Conservation (phyloP, 805 yeast genomes). For the Kluyveromyces dobzhanskii region DNA sequence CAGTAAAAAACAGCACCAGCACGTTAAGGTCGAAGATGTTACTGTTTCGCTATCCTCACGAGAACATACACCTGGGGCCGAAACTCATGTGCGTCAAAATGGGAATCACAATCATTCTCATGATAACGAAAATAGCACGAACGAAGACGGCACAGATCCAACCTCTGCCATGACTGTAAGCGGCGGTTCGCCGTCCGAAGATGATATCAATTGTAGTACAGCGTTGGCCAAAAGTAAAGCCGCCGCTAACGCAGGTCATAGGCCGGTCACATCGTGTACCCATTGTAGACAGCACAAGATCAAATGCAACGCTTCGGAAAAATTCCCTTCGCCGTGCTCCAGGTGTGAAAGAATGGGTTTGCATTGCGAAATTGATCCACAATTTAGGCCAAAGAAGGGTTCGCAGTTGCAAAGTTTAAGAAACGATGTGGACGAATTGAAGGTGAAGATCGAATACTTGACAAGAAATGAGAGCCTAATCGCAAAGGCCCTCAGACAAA, state of each 20-base stretch:
- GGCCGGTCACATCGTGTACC: constrained; percentile 90
- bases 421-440: constrained; percentile 77
- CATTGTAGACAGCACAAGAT: constrained; percentile 93
- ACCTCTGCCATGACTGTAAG: too few relatives aligned
- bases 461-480: constrained; percentile 59
- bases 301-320: constrained; percentile 82
- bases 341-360: constrained; percentile 75
- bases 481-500: constrained; percentile 47
- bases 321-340: constrained; percentile 73
- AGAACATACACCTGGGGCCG: background rate
- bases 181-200: too few relatives aligned
- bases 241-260: constrained; percentile 39
- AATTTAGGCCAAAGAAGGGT: constrained; percentile 85
- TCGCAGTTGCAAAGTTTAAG: constrained; percentile 78
- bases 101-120: too few relatives aligned
- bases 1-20: background rate
- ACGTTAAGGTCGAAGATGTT: background rate
- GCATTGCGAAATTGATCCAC: constrained; percentile 83
- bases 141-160: too few relatives aligned
- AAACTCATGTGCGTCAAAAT: too few relatives aligned
- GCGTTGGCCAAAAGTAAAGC: constrained; percentile 3
- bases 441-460: constrained; percentile 59
- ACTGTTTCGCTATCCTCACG: background rate
- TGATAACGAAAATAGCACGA: too few relatives aligned
- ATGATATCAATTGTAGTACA: too few relatives aligned